Evolutionary conservation across 2,329 filamentous ascomycete species (phyloP).

Genomic region (Alternaria dauci): DNA sequence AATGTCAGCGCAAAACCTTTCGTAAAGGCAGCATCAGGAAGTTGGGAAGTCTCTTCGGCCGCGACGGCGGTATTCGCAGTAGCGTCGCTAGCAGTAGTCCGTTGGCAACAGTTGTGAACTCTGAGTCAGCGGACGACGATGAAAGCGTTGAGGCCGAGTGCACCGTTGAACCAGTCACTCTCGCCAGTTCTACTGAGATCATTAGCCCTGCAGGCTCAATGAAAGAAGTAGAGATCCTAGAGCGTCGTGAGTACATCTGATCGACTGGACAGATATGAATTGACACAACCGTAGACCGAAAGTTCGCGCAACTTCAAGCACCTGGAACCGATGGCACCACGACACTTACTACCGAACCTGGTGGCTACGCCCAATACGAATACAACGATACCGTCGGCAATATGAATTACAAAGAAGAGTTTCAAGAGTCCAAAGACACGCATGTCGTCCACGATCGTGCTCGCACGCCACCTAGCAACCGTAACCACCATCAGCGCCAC

Average conservation of each 20-base stretch:
- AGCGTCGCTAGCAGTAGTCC: neutral
- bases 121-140: neutral
- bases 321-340: neutral
- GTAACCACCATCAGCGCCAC: slow-evolving; percentile 1
- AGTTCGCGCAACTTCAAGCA: neutral
- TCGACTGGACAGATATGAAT: neutral
- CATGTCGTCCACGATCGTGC: neutral
- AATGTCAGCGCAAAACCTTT: neutral
- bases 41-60: slow-evolving; percentile 6
- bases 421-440: neutral
- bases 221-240: neutral
- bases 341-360: neutral
- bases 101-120: neutral
- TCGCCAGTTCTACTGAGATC: neutral
- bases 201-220: neutral
- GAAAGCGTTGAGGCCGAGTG: neutral
- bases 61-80: neutral
- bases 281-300: neutral
- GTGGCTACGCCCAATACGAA: neutral
- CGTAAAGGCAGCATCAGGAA: slow-evolving; percentile 8
- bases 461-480: neutral
- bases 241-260: neutral
- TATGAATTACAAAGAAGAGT: neutral
- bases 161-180: neutral
- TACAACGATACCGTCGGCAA: neutral